Evolutionary conservation across 2,329 filamentous ascomycete species (phyloP).

Genomic region (Corinectria fuckeliana): DNA sequence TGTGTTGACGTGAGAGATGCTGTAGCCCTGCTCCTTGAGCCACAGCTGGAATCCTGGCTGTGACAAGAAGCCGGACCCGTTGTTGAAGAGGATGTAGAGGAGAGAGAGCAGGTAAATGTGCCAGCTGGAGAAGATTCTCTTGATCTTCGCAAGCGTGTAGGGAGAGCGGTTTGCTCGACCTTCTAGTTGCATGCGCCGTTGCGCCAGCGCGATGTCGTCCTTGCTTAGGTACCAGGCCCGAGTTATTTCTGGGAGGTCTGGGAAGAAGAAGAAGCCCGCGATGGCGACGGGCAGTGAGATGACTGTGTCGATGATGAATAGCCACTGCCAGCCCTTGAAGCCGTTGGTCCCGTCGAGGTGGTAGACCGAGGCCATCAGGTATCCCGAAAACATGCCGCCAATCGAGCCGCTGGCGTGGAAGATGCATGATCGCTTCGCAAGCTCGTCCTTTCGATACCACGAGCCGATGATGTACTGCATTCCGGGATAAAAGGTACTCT

Average conservation of each 20-base stretch:
- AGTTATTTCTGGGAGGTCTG: conserved; percentile 40
- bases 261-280: conserved; percentile 42
- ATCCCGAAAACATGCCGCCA: conserved; percentile 39
- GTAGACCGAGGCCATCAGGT: conserved; percentile 51
- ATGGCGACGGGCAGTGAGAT: conserved; percentile 45
- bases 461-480: conserved; percentile 49
- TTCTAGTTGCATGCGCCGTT: conserved; percentile 47
- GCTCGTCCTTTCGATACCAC: conserved; percentile 52
- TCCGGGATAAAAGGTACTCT: conserved; percentile 48
- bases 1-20: conserved; percentile 51
- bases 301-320: conserved; percentile 45
- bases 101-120: conserved; percentile 66
- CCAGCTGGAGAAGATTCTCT: conserved; percentile 68
- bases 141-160: conserved; percentile 57
- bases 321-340: conserved; percentile 54
- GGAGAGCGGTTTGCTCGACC: conserved; percentile 50
- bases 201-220: conserved; percentile 37
- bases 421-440: conserved; percentile 50
- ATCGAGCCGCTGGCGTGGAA: conserved; percentile 45
- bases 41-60: conserved; percentile 63
- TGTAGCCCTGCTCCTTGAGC: conserved; percentile 53
- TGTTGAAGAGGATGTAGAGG: conserved; percentile 71
- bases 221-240: conserved; percentile 39
- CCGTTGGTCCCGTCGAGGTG: conserved; percentile 47
- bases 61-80: conserved; percentile 53